Evolutionary conservation across 306 rosid genomes (phyloP).

Genomic region (Alnus rubra): DNA sequence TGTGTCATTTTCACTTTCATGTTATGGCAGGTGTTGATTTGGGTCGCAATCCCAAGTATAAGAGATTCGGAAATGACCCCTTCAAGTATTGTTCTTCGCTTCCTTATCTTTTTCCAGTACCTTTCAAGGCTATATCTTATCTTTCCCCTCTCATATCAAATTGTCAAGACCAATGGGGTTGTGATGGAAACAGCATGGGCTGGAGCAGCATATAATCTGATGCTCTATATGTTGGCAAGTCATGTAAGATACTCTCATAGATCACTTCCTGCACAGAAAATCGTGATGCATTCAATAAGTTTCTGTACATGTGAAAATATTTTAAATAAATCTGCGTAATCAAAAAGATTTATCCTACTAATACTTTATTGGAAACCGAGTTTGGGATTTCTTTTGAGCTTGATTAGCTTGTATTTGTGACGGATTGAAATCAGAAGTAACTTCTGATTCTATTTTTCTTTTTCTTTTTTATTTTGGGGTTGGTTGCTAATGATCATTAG

Average conservation of each 20-base stretch:
- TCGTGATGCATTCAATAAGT: background rate
- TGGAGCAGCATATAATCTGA: constrained; percentile 62
- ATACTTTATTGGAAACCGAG: background rate
- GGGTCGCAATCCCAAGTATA: constrained; percentile 54
- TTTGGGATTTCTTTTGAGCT: background rate
- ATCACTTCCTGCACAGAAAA: constrained; percentile 15
- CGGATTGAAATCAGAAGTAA: background rate
- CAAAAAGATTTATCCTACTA: background rate
- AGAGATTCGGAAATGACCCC: constrained; percentile 48
- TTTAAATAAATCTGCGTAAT: background rate
- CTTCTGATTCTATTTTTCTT: background rate
- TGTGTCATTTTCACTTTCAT: constrained; percentile 10
- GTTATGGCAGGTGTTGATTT: constrained; percentile 48
- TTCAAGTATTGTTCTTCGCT: constrained; percentile 43
- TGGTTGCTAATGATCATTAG: background rate
- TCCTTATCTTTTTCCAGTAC: constrained; percentile 56
- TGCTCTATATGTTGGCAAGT: constrained; percentile 62
- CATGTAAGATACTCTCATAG: constrained; percentile 44
- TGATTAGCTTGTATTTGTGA: background rate
- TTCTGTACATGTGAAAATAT: background rate
- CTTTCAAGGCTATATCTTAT: constrained; percentile 54
- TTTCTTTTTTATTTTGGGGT: background rate
- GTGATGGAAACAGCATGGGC: constrained; percentile 72
- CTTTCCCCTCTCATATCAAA: constrained; percentile 55
- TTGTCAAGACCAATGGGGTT: constrained; percentile 52